Evolutionary conservation across 768 basidiomycete species (phyloP).

Genomic region (Hericium erinaceus): DNA sequence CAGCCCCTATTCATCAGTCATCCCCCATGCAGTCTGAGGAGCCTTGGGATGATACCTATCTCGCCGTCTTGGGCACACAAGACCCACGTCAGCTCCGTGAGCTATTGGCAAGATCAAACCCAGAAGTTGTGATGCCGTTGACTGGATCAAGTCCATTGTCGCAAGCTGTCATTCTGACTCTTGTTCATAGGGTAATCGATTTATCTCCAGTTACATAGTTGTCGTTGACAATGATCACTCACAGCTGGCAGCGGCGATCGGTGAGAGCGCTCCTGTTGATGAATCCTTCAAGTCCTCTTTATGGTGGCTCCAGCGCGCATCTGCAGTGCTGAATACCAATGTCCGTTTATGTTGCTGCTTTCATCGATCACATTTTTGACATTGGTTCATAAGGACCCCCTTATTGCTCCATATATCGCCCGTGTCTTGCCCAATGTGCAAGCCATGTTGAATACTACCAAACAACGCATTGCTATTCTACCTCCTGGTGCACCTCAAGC

Average conservation of each 20-base stretch:
- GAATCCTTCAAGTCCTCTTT: constrained; percentile 74
- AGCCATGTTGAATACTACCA: constrained; percentile 64
- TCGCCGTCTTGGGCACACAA: constrained; percentile 67
- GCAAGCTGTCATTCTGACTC: constrained; percentile 76
- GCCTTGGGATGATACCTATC: constrained; percentile 81
- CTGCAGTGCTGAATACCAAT: constrained; percentile 62
- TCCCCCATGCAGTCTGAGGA: constrained; percentile 52
- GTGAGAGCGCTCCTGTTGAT: constrained; percentile 68
- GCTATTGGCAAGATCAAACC: constrained; percentile 62
- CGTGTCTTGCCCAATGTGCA: constrained; percentile 77
- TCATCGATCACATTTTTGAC: constrained; percentile 4
- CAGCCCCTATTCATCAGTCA: constrained; percentile 28
- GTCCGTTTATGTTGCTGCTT: constrained; percentile 28
- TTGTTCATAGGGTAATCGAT: constrained; percentile 66
- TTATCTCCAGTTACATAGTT: not conserved
- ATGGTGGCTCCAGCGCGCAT: constrained; percentile 81
- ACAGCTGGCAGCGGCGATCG: constrained; percentile 65
- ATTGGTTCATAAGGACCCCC: constrained; percentile 46
- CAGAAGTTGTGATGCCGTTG: constrained; percentile 73
- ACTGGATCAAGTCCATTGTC: constrained; percentile 63
- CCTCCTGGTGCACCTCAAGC: constrained; percentile 55
- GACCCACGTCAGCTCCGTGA: constrained; percentile 68
- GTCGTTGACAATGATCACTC: constrained; percentile 3
- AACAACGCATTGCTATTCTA: constrained; percentile 70
- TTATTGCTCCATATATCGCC: constrained; percentile 74